Percentiles rank a stretch among this genome's conserved stretches.
Conservation (phyloP, 2,329 filamentous ascomycete species). For the Diatrype stigma region DNA sequence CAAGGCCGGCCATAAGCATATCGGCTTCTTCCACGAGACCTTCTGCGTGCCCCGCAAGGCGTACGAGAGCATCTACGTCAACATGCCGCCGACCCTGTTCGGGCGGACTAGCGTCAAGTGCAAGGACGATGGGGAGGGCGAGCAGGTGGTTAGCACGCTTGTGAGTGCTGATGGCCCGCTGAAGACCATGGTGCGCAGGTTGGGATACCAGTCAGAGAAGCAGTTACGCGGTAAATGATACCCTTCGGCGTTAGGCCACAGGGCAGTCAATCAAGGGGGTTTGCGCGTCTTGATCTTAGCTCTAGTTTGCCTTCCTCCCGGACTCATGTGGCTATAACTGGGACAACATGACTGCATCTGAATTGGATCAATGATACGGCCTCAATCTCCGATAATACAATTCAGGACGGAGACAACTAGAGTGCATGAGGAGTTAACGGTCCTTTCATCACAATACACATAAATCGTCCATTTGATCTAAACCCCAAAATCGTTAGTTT, state of each 20-base stretch:
- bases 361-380: no score
- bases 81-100: slow-evolving; percentile 36
- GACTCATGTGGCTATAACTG: no score
- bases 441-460: no score
- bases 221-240: neutral
- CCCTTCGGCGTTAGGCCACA: neutral
- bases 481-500: no score
- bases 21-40: slow-evolving; percentile 53
- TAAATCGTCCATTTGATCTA: no score
- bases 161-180: neutral
- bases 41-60: slow-evolving; percentile 39
- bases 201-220: neutral
- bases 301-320: no score
- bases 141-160: neutral
- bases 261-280: no score
- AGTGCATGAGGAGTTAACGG: no score
- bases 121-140: neutral
- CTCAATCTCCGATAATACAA: neutral
- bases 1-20: slow-evolving; percentile 30
- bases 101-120: slow-evolving; percentile 23
- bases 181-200: neutral
- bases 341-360: no score
- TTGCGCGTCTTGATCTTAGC: no score
- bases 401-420: neutral
- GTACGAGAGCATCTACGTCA: slow-evolving; percentile 50